Evolutionary conservation across 163 green algal species (phyloP).

Genomic region (Scenedesmus sp.): DNA sequence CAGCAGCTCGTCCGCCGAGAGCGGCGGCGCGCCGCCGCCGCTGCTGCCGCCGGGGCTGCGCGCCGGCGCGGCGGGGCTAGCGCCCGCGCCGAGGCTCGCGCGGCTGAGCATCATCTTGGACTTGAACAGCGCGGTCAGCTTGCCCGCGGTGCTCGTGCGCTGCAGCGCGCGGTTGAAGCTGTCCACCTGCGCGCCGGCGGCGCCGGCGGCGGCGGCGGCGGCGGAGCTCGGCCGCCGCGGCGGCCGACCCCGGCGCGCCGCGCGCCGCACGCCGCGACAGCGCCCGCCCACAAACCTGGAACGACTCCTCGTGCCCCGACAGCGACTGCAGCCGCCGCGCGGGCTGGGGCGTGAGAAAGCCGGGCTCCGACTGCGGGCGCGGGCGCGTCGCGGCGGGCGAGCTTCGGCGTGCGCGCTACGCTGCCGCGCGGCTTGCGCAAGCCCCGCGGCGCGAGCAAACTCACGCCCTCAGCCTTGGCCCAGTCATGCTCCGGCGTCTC

Average conservation of each 20-base stretch:
- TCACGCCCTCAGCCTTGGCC: conserved; percentile 25
- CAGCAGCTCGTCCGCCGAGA: conserved; percentile 85
- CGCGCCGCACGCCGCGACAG: background rate
- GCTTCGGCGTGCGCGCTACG: background rate
- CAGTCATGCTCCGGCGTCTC: conserved; percentile 23
- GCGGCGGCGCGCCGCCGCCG: conserved; percentile 27
- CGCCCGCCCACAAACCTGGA: conserved; percentile 38
- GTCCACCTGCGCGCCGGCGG: conserved; percentile 63
- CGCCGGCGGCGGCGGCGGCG: background rate
- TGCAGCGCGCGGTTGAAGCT: conserved; percentile 71
- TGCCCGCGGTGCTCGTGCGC: conserved; percentile 43
- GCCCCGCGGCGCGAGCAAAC: background rate
- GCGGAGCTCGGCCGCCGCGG: background rate
- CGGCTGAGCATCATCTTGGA: conserved; percentile 41
- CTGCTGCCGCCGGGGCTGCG: background rate
- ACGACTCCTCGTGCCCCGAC: conserved; percentile 28
- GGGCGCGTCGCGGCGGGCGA: background rate
- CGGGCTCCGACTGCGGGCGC: conserved; percentile 22
- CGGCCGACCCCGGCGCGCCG: background rate
- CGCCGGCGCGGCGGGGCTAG: background rate
- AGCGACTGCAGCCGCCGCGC: conserved; percentile 16
- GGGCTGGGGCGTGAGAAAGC: conserved; percentile 29
- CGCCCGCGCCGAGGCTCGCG: conserved; percentile 3
- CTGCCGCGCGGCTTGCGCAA: background rate
- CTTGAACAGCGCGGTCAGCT: conserved; percentile 44